Base-by-base conservation (phyloP, 805 yeast genomes). In the Suhomyces sp. region DNA sequence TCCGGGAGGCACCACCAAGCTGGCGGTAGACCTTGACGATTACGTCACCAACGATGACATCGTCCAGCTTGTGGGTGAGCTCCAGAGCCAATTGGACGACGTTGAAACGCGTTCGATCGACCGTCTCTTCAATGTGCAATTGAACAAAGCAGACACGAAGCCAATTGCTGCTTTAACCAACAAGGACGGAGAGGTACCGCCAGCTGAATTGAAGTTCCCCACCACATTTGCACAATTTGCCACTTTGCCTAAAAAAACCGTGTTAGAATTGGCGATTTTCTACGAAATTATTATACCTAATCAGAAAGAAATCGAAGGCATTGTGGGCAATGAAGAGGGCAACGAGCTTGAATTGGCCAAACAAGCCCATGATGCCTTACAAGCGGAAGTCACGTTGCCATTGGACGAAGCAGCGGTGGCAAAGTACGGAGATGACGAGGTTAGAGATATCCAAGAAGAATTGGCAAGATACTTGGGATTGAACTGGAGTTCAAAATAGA, bases 51-150 rank as follows among this genome's bases (percentile, higher is more conserved):
- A 86, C 46, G 95, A 85, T 39, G 98, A 91, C 53, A 63, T 90
- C 9, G 84, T 84, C 3, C 91, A 87, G 53, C 68, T 90, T 29
- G 97, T 88, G 10, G 87, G 86, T 8, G 98, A 90, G 58, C 64
- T 90, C 37, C 97, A 90, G 60, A 85, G 86, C 6, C 97, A 90
- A 60, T 70, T 90, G 51, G 90, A 85, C 35, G 66, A 74, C 16
- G 56, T 84, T 21, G 98, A 90, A 53, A 86, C 85, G 46, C 74
- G 95, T 47, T 75, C 83, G 12, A 73, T 85, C 28, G 72, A 84
- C 44, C 72, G 98, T 57, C 65, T 80, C 3, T 74, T 76, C 43
- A 88, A 88, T 54, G 66, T 84, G 1, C 69, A 71, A 17, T 66
- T 79, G 37, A 47, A 52, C 0, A 54, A 56, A 0, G 58, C 61